Percentiles rank a stretch among this genome's conserved stretches.
phyloP scores from a whole-genome alignment of 441 rosid species.

The Kokia cookei region DNA sequence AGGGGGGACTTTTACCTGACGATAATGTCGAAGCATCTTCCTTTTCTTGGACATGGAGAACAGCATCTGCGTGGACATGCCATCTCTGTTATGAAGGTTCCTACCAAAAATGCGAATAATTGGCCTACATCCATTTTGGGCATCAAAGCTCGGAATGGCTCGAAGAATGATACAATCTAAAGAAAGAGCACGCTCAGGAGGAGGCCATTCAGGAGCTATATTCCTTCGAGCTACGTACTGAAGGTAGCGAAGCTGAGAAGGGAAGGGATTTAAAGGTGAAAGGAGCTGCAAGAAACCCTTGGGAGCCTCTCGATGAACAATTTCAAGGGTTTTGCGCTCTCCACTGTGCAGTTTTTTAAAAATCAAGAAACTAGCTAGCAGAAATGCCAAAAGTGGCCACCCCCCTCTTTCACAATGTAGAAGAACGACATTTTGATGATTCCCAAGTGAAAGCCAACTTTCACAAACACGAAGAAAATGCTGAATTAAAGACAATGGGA shows the following conservation, averaged over 20 bases:
- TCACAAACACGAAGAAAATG: slow-evolving; percentile 85
- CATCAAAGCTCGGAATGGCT: slow-evolving; percentile 80
- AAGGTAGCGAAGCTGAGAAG: slow-evolving; percentile 95
- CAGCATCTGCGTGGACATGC: slow-evolving; percentile 82
- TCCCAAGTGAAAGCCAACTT: slow-evolving; percentile 73
- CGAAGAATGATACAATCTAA: slow-evolving; percentile 86
- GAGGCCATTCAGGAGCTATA: slow-evolving; percentile 90
- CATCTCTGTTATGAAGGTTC: slow-evolving; percentile 46
- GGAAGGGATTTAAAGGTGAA: slow-evolving; percentile 89
- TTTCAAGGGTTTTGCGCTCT: slow-evolving; percentile 83
- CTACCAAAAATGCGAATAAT: slow-evolving; percentile 87
- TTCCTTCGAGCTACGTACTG: slow-evolving; percentile 90
- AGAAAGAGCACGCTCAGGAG: slow-evolving; percentile 90
- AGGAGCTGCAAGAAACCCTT: slow-evolving; percentile 84
- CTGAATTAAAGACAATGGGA: slow-evolving; percentile 76
- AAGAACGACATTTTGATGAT: slow-evolving; percentile 72
- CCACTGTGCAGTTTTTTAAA: slow-evolving; percentile 72
- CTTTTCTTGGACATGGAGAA: slow-evolving; percentile 71
- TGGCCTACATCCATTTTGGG: slow-evolving; percentile 93
- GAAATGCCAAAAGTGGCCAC: slow-evolving; percentile 88
- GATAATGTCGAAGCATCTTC: slow-evolving; percentile 70
- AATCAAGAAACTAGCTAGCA: slow-evolving; percentile 72
- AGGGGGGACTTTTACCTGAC: slow-evolving; percentile 48
- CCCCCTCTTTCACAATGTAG: slow-evolving; percentile 96
- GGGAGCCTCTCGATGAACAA: slow-evolving; percentile 93